Evolutionary conservation across 2,329 filamentous ascomycete species (phyloP).

Genomic region (Cephalotrichum gorgonifer): DNA sequence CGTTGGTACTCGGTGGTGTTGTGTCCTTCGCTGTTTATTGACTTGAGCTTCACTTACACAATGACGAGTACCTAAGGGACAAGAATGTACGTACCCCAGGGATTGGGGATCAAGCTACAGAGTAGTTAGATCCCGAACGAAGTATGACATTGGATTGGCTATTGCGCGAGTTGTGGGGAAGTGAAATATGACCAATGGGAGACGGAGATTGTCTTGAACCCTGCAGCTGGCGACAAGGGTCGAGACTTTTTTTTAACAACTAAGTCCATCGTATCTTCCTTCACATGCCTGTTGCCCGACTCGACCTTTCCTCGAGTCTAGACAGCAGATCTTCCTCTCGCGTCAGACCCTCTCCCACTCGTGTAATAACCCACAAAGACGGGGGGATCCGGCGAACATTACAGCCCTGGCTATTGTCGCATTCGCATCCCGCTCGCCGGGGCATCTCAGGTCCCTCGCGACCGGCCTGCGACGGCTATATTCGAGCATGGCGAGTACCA

Average conservation of each 20-base stretch:
- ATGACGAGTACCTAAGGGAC: too few relatives aligned
- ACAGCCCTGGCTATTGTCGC: neutral
- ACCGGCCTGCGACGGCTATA: conserved; percentile 14
- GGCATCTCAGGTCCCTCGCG: neutral
- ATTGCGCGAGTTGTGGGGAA: neutral
- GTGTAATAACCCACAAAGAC: neutral
- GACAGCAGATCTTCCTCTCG: neutral
- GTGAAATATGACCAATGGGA: neutral
- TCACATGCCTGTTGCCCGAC: neutral
- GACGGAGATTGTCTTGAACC: neutral
- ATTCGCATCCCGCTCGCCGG: neutral
- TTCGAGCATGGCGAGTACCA: neutral
- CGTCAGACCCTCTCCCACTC: neutral
- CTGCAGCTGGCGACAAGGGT: neutral
- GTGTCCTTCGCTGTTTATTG: too few relatives aligned
- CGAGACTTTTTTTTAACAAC: neutral
- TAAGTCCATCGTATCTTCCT: too few relatives aligned
- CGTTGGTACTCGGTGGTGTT: too few relatives aligned
- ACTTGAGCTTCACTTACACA: too few relatives aligned
- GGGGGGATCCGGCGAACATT: neutral
- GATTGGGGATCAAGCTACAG: too few relatives aligned
- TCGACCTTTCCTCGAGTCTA: neutral
- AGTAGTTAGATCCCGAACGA: neutral
- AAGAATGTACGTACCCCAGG: too few relatives aligned
- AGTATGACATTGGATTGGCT: neutral